Percentiles rank a stretch among this genome's conserved stretches.
phyloP scores from a whole-genome alignment of 768 basidiomycete genomes.

The Solioccasus polychromus region DNA sequence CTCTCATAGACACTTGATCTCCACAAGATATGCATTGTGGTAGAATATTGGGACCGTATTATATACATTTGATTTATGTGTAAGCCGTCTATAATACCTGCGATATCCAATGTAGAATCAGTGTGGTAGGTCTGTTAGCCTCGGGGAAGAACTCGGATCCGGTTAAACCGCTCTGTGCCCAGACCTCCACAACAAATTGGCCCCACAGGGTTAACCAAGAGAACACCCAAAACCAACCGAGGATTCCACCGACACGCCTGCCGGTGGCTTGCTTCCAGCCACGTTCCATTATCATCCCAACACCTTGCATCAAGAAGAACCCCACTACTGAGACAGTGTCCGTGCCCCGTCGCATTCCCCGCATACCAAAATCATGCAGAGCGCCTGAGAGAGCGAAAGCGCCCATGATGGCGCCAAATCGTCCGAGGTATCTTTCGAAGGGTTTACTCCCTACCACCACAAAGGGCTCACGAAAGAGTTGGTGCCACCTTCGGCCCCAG shows the following conservation, averaged over 20 bases:
- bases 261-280: constrained; percentile 45
- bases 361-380: constrained; percentile 56
- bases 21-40: too few relatives aligned
- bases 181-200: constrained; percentile 45
- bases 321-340: constrained; percentile 42
- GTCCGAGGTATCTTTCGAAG: constrained; percentile 42
- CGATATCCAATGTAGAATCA: constrained; percentile 15
- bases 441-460: constrained; percentile 49
- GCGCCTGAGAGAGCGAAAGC: constrained; percentile 60
- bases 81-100: neutral
- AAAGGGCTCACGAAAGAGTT: constrained; percentile 59
- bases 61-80: too few relatives aligned
- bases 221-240: constrained; percentile 52
- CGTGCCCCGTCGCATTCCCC: constrained; percentile 54
- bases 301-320: constrained; percentile 57
- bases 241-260: constrained; percentile 43
- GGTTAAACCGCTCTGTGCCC: constrained; percentile 23
- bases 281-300: constrained; percentile 50
- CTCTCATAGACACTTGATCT: too few relatives aligned
- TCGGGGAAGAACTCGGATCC: constrained; percentile 13
- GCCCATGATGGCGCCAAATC: constrained; percentile 49
- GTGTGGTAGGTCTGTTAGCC: constrained; percentile 17
- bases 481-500: constrained; percentile 70
- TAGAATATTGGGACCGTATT: too few relatives aligned
- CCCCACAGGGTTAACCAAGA: constrained; percentile 49